These are phyloP conservation scores for Aspergillus ruber DNA, from an alignment of 2,329 filamentous ascomycete genomes.

Conservation along the genomic window DNA sequence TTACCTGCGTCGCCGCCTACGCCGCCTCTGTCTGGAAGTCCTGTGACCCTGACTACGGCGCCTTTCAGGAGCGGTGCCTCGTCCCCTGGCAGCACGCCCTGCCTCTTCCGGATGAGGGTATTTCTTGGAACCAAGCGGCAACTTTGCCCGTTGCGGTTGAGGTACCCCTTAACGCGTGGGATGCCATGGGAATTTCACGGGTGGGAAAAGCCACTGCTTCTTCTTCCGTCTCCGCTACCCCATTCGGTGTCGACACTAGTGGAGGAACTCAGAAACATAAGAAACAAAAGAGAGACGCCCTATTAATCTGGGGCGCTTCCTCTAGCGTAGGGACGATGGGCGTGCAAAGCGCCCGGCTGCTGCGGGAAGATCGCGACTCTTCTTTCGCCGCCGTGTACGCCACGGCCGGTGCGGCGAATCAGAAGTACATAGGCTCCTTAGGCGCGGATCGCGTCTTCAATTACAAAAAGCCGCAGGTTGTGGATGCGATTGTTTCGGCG, in stretches of 20 bases:
- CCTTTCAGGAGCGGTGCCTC: slow-evolving; percentile 41
- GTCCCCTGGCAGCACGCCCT: slow-evolving; percentile 38
- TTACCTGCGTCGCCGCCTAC: slow-evolving; percentile 37
- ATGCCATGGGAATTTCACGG: slow-evolving; percentile 29
- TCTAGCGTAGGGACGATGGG: slow-evolving; percentile 43
- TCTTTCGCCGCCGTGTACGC: slow-evolving; percentile 38
- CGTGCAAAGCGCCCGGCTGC: slow-evolving; percentile 34
- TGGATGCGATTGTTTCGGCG: slow-evolving; percentile 28
- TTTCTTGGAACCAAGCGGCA: slow-evolving; percentile 39
- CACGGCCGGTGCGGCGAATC: slow-evolving; percentile 31
- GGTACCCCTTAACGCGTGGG: slow-evolving; percentile 36
- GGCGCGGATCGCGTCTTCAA: slow-evolving; percentile 38
- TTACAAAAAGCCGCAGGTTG: slow-evolving; percentile 25
- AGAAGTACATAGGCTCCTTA: slow-evolving; percentile 24
- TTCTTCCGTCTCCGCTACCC: background rate
- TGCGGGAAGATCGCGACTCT: slow-evolving; percentile 29
- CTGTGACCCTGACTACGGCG: slow-evolving; percentile 42
- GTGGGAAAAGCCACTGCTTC: slow-evolving; percentile 8
- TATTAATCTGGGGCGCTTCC: slow-evolving; percentile 42
- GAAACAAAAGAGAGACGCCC: slow-evolving; percentile 20
- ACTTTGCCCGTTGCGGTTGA: slow-evolving; percentile 35
- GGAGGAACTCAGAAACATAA: background rate
- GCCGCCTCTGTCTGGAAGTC: slow-evolving; percentile 37
- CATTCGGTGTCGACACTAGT: background rate
- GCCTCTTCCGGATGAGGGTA: slow-evolving; percentile 24